phyloP scores from a whole-genome alignment of 352 stramenopile genomes.

The Pythium sp. region DNA sequence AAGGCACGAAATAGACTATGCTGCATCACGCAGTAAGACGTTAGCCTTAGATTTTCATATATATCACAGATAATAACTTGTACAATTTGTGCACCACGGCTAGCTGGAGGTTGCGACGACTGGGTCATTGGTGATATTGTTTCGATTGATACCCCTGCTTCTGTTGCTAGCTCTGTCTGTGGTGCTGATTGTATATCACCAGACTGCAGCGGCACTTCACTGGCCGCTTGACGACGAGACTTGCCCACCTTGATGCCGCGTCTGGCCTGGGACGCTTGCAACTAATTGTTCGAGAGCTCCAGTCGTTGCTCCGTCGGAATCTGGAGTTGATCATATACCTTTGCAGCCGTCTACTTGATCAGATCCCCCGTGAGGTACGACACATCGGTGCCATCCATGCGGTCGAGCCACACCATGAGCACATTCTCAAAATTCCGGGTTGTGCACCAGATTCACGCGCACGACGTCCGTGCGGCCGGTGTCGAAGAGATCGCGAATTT shows the following conservation, averaged over 20 bases:
- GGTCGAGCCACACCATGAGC: conserved; percentile 21
- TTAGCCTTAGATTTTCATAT: no score
- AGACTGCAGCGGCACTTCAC: no score
- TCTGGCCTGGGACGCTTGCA: conserved; percentile 17
- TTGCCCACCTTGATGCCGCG: conserved; percentile 7
- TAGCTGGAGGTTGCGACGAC: no score
- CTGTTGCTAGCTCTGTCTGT: no score
- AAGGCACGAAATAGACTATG: no score
- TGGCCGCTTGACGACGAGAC: no score
- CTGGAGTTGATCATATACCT: conserved; percentile 23
- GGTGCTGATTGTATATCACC: no score
- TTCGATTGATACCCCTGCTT: no score
- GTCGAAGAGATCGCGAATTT: conserved; percentile 17
- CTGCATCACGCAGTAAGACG: no score
- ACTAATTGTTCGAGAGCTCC: conserved; percentile 25
- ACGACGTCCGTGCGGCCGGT: conserved; percentile 13
- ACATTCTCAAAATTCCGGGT: conserved; percentile 23
- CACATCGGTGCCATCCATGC: conserved; percentile 1
- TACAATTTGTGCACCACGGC: no score
- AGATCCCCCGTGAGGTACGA: conserved; percentile 14
- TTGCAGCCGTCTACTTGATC: conserved; percentile 21
- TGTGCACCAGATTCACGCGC: conserved; percentile 14
- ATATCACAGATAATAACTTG: no score
- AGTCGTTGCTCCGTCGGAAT: conserved; percentile 18
- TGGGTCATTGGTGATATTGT: no score